Evolutionary conservation across 2,329 filamentous ascomycete species (phyloP).

Genomic region (Biscogniauxia sp.): DNA sequence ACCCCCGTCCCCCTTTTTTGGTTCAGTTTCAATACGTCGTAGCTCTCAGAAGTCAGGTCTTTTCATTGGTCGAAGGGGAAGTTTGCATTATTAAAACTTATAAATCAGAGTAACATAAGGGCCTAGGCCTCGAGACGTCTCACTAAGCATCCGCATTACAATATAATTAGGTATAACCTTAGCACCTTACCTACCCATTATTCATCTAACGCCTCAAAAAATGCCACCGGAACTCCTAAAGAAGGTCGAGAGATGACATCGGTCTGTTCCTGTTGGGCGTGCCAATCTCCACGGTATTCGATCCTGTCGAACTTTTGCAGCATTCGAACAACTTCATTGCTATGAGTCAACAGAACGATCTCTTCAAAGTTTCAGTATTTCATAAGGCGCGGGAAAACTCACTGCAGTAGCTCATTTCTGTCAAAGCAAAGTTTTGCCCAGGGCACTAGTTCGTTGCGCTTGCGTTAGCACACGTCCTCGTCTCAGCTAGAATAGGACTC

Average conservation of each 20-base stretch:
- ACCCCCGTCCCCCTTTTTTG: too few species aligned
- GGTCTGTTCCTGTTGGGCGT: slow-evolving; percentile 16
- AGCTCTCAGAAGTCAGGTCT: too few species aligned
- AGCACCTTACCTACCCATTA: not conserved
- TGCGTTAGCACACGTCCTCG: slow-evolving; percentile 2
- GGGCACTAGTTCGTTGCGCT: slow-evolving; percentile 12
- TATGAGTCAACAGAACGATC: not conserved
- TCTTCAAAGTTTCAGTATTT: not conserved
- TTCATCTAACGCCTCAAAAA: slow-evolving; percentile 8
- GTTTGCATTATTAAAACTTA: not conserved
- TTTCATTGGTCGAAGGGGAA: not conserved
- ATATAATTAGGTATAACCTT: not conserved
- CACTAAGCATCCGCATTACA: not conserved
- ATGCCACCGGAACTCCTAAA: slow-evolving; percentile 17
- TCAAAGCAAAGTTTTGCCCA: slow-evolving; percentile 22
- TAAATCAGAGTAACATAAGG: not conserved
- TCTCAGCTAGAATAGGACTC: not conserved
- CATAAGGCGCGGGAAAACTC: slow-evolving; percentile 1
- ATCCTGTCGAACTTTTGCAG: slow-evolving; percentile 20
- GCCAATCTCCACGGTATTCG: slow-evolving; percentile 20
- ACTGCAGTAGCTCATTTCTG: slow-evolving; percentile 20
- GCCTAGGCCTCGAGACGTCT: not conserved
- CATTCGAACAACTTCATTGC: slow-evolving; percentile 14
- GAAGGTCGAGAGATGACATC: slow-evolving; percentile 15
- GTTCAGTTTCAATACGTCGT: too few species aligned